Conservation (phyloP, 257 asterid species). For the Catharanthus roseus region DNA sequence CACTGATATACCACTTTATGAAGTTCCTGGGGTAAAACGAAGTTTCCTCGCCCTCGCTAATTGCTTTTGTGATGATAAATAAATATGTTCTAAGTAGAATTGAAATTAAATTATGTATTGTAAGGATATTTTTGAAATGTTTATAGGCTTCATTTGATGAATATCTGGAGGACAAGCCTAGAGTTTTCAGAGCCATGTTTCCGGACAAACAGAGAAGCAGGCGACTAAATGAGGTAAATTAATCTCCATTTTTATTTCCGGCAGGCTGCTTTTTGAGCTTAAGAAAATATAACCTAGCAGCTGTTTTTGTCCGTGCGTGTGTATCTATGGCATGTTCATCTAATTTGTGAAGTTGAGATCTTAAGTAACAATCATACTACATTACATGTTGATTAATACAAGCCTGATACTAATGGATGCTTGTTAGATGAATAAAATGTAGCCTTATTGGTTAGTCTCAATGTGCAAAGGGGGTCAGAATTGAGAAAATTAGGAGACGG, state of each 20-base stretch:
- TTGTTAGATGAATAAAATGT: background rate
- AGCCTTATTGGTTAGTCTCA: background rate
- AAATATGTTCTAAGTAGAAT: background rate
- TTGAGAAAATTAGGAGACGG: background rate
- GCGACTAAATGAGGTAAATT: constrained; percentile 74
- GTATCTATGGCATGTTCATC: background rate
- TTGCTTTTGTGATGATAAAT: background rate
- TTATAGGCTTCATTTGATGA: constrained; percentile 79
- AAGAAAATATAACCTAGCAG: no score
- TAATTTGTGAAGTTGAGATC: background rate
- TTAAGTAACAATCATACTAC: background rate
- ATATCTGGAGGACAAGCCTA: constrained; percentile 74
- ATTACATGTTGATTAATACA: background rate
- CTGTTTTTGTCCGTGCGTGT: background rate
- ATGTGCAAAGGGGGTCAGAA: background rate
- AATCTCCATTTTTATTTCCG: background rate
- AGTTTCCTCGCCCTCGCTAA: background rate
- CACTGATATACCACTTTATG: constrained; percentile 78
- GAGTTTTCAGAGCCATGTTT: constrained; percentile 87
- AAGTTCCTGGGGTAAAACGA: constrained; percentile 57
- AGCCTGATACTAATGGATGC: background rate
- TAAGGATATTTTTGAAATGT: constrained; percentile 3
- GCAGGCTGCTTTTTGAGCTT: background rate
- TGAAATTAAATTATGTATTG: background rate
- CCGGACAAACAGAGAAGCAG: constrained; percentile 83